Evolutionary conservation across 1,284 basidiomycete genomes (phyloP).

Genomic region (Termitomyces sp.): DNA sequence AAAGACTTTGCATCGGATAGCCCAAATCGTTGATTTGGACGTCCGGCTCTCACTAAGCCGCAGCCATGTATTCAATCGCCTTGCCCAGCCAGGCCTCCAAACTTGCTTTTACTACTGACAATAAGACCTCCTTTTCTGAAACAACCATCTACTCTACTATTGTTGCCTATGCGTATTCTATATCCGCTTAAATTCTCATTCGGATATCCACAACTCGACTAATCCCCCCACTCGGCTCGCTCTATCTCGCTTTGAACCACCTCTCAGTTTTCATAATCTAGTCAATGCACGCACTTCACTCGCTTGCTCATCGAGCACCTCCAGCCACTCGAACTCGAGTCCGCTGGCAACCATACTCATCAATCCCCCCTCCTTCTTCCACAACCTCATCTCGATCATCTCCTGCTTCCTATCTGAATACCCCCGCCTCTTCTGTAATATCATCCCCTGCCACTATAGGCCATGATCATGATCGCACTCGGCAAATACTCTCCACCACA

Average conservation of each 20-base stretch:
- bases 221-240: conserved; percentile 16
- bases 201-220: conserved; percentile 10
- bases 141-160: conserved; percentile 17
- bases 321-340: conserved; percentile 58
- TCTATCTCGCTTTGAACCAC: conserved; percentile 21
- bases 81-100: conserved; percentile 23
- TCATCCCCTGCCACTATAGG: conserved; percentile 37
- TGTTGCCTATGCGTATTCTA: conserved; percentile 31
- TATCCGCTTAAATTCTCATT: conserved; percentile 28
- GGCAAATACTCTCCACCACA: conserved; percentile 26
- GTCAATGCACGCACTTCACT: conserved; percentile 58
- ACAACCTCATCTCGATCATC: conserved; percentile 41
- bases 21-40: conserved; percentile 40
- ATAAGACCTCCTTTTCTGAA: conserved; percentile 15
- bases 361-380: conserved; percentile 31
- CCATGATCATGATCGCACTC: conserved; percentile 35
- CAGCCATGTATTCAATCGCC: conserved; percentile 35
- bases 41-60: conserved; percentile 28
- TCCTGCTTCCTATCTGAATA: conserved; percentile 47
- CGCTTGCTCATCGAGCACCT: conserved; percentile 63
- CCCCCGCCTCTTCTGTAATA: conserved; percentile 54
- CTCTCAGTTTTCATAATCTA: conserved; percentile 23
- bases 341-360: conserved; percentile 71
- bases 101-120: conserved; percentile 9
- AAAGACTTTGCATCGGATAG: conserved; percentile 40